Evolutionary conservation across 148 eudicot genomes (phyloP).

Genomic region (Spergularia bocconei): DNA sequence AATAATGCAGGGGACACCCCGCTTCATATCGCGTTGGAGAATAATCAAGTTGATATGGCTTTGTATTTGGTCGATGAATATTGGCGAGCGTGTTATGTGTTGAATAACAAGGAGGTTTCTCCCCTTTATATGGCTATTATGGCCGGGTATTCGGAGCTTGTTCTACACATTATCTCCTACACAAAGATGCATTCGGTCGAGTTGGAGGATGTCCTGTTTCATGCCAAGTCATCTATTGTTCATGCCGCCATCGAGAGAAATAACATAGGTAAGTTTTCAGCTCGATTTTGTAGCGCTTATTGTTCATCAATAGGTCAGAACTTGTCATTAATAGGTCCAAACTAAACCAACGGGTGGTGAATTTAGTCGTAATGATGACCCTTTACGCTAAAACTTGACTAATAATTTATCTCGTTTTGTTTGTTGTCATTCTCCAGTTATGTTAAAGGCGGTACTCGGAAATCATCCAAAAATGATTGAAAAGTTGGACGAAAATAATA

Average conservation of each 20-base stretch:
- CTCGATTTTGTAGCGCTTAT: not conserved
- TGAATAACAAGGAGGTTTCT: slow-evolving; percentile 7
- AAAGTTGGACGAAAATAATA: slow-evolving; percentile 10
- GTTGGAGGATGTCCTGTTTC: not conserved
- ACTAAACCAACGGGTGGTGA: not conserved
- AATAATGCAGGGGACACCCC: slow-evolving; percentile 22
- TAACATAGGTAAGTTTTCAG: slow-evolving; percentile 5
- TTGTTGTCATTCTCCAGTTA: not conserved
- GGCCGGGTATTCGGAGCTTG: not conserved
- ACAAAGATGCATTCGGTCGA: not conserved
- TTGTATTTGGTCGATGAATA: slow-evolving; percentile 10
- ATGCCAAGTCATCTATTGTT: slow-evolving; percentile 17
- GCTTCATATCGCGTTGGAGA: slow-evolving; percentile 23
- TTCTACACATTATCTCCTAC: not conserved
- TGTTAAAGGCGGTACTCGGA: not conserved
- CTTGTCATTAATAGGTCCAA: not conserved
- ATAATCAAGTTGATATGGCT: slow-evolving; percentile 11
- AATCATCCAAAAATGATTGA: not conserved
- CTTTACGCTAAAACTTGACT: too few species aligned
- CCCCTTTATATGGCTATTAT: slow-evolving; percentile 22
- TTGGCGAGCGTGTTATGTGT: slow-evolving; percentile 1
- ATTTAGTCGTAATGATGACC: too few species aligned
- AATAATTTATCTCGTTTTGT: too few species aligned
- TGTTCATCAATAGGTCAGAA: not conserved
- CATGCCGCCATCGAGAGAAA: slow-evolving; percentile 22